phyloP scores from a whole-genome alignment of 1,139 yeast species.

The Geotrichum australiense region DNA sequence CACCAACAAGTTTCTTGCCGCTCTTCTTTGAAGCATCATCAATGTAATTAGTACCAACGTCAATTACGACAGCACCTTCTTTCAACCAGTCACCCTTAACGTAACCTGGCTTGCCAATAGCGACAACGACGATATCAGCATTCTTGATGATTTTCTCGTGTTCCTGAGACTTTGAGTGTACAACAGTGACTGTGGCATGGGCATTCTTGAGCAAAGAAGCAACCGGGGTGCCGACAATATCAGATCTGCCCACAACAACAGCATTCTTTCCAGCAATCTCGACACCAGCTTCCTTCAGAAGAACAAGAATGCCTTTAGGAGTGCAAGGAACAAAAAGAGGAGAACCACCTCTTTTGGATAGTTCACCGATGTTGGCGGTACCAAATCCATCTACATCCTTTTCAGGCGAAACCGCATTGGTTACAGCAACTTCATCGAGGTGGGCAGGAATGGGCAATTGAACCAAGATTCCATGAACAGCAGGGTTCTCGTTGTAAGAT shows the following conservation, averaged over 20 bases:
- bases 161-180: constrained; percentile 71
- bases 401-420: constrained; percentile 64
- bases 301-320: constrained; percentile 85
- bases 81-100: constrained; percentile 89
- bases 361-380: constrained; percentile 82
- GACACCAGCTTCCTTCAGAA: constrained; percentile 59
- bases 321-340: constrained; percentile 93
- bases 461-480: constrained; percentile 81
- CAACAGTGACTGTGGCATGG: constrained; percentile 80
- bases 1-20: constrained; percentile 88
- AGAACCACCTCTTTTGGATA: constrained; percentile 79
- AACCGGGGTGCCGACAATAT: constrained; percentile 93
- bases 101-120: constrained; percentile 78
- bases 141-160: constrained; percentile 51
- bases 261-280: constrained; percentile 69
- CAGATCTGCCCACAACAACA: constrained; percentile 94
- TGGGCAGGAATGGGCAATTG: constrained; percentile 88
- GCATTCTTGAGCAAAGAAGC: constrained; percentile 72
- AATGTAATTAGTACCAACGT: constrained; percentile 91
- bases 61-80: constrained; percentile 78
- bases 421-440: constrained; percentile 69
- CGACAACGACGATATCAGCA: constrained; percentile 91
- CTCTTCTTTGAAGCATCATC: constrained; percentile 69
- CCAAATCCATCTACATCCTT: constrained; percentile 98
- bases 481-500: constrained; percentile 55